Conservation (phyloP, 1,139 yeast genomes). For the Blastobotrys proliferans region DNA sequence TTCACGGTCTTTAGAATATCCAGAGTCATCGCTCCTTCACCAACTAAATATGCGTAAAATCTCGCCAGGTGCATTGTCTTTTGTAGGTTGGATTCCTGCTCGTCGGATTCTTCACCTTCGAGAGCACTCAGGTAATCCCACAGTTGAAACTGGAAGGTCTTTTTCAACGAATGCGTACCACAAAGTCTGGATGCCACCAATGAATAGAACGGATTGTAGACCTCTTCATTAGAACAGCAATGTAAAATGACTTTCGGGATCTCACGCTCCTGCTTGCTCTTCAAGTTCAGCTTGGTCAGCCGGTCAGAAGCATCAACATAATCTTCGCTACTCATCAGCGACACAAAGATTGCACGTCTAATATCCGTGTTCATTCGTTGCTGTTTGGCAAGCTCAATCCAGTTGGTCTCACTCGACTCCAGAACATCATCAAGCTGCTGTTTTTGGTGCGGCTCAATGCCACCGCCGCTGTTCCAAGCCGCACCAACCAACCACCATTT, state of each 20-base stretch:
- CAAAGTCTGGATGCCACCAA: conserved; percentile 74
- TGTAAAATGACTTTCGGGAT: conserved; percentile 81
- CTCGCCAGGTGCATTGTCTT: conserved; percentile 70
- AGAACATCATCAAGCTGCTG: conserved; percentile 46
- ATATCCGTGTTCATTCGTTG: conserved; percentile 96
- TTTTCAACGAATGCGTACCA: conserved; percentile 63
- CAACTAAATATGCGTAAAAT: conserved; percentile 69
- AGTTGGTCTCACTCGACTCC: conserved; percentile 73
- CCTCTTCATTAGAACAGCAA: conserved; percentile 78
- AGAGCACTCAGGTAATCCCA: conserved; percentile 85
- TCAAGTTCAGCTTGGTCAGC: conserved; percentile 72
- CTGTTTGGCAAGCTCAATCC: conserved; percentile 79
- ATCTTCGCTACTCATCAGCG: conserved; percentile 93
- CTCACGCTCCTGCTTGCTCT: conserved; percentile 80
- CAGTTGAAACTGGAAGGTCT: conserved; percentile 80
- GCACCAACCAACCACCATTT: conserved; percentile 99
- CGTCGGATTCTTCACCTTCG: conserved; percentile 49
- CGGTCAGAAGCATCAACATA: conserved; percentile 82
- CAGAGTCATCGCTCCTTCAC: conserved; percentile 68
- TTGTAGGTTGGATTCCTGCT: conserved; percentile 41
- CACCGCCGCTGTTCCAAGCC: conserved; percentile 60
- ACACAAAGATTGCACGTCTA: conserved; percentile 86
- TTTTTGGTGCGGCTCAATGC: conserved; percentile 27
- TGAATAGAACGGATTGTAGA: conserved; percentile 89
- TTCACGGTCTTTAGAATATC: conserved; percentile 71